These are phyloP conservation scores for Cryphonectria nitschkei DNA, from an alignment of 2,329 filamentous ascomycete species.

Conservation along the genomic window DNA sequence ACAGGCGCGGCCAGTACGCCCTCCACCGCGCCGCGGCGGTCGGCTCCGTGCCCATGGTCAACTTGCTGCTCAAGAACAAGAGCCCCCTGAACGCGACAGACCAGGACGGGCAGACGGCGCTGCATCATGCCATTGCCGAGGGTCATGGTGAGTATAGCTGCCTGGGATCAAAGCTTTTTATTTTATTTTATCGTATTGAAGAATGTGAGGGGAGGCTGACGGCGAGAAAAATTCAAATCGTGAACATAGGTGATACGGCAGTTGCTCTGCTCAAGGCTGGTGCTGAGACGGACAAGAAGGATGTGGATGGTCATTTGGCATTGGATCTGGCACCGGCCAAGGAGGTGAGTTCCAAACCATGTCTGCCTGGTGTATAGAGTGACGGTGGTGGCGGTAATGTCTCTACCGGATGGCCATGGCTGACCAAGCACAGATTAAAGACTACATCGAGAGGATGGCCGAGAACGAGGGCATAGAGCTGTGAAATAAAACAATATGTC, in stretches of 20 bases:
- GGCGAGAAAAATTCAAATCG: conserved; percentile 39
- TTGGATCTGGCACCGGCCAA: conserved; percentile 85
- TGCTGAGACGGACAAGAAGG: conserved; percentile 79
- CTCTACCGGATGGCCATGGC: conserved; percentile 13
- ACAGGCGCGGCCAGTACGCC: conserved; percentile 85
- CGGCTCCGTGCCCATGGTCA: conserved; percentile 86
- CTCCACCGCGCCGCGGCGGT: conserved; percentile 90
- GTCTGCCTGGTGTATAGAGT: conserved; percentile 12
- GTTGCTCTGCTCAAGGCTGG: conserved; percentile 82
- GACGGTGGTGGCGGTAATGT: conserved; percentile 16
- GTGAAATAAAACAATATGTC: conserved; percentile 30
- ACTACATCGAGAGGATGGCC: conserved; percentile 76
- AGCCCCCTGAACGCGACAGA: conserved; percentile 87
- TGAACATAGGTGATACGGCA: conserved; percentile 66
- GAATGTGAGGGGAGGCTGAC: conserved; percentile 30
- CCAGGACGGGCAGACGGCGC: conserved; percentile 78
- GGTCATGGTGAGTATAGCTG: conserved; percentile 55
- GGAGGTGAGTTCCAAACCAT: conserved; percentile 60
- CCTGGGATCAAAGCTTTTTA: no score
- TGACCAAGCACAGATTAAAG: conserved; percentile 59
- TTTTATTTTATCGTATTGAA: no score
- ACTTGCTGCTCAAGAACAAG: conserved; percentile 72
- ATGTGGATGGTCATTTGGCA: conserved; percentile 70
- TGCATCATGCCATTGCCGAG: conserved; percentile 86
- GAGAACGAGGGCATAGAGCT: conserved; percentile 82